These are phyloP conservation scores for Fusarium sp. DNA, from an alignment of 2,329 filamentous ascomycete species.

Conservation along the genomic window DNA sequence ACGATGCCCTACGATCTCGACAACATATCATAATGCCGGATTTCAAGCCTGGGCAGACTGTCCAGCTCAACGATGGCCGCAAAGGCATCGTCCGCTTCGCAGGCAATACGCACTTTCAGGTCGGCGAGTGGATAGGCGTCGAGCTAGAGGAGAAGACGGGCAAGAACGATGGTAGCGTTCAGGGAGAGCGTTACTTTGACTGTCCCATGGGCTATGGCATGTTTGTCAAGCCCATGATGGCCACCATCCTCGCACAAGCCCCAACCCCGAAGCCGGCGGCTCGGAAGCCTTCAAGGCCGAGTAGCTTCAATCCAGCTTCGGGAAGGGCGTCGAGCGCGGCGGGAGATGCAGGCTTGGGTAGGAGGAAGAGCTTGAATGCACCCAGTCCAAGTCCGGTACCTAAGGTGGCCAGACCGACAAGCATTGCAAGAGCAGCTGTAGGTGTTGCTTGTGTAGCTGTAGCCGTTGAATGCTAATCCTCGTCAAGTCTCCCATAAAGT, in stretches of 20 bases:
- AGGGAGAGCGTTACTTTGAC: conserved; percentile 89
- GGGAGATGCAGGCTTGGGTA: conserved; percentile 66
- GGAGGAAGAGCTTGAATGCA: conserved; percentile 77
- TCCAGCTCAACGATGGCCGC: conserved; percentile 83
- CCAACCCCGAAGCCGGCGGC: conserved; percentile 55
- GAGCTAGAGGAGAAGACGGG: conserved; percentile 85
- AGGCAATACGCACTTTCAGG: conserved; percentile 82
- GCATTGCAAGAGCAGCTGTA: conserved; percentile 67
- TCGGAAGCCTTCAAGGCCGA: conserved; percentile 61
- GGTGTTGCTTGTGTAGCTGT: conserved; percentile 44
- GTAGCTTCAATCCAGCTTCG: conserved; percentile 61
- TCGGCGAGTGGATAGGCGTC: conserved; percentile 89
- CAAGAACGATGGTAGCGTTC: conserved; percentile 94
- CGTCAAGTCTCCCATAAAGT: conserved; percentile 78
- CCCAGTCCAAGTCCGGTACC: conserved; percentile 79
- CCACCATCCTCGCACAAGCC: conserved; percentile 69
- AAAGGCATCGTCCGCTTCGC: conserved; percentile 83
- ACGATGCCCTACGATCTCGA: conserved; percentile 52
- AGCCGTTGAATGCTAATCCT: conserved; percentile 33
- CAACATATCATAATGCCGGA: conserved; percentile 61
- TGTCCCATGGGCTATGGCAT: conserved; percentile 82
- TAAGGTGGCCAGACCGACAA: conserved; percentile 66
- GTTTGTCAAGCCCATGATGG: conserved; percentile 82
- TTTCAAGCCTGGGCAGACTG: conserved; percentile 75
- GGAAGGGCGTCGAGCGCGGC: conserved; percentile 57